These are phyloP conservation scores for Solanum tarapatanum DNA, from an alignment of 257 asterid genomes.

Conservation along the genomic window DNA sequence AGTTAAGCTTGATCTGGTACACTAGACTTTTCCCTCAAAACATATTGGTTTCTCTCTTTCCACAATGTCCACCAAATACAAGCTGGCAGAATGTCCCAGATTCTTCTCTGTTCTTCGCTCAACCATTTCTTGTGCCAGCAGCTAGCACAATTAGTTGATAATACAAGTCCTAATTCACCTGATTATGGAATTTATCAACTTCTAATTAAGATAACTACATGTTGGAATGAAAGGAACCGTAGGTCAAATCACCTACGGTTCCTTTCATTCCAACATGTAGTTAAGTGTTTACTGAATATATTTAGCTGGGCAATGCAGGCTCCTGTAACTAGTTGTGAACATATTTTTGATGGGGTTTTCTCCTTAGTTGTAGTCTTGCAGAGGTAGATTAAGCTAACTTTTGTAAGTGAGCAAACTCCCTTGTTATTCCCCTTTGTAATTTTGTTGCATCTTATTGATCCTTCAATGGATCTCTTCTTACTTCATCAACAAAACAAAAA, in stretches of 20 bases:
- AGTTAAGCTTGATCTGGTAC: not conserved
- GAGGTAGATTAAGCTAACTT: not conserved
- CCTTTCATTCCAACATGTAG: too few species aligned
- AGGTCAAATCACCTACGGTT: too few species aligned
- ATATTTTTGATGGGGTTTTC: not conserved
- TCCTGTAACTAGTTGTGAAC: not conserved
- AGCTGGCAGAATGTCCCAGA: not conserved
- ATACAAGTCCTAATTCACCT: not conserved
- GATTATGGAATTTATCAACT: not conserved
- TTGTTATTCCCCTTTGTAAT: not conserved
- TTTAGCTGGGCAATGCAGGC: not conserved
- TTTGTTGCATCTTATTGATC: not conserved
- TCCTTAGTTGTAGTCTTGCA: not conserved
- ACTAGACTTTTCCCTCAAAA: not conserved
- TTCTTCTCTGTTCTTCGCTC: not conserved
- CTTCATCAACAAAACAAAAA: not conserved
- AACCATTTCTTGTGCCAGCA: not conserved
- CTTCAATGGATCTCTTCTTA: not conserved
- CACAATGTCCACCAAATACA: not conserved
- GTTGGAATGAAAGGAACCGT: not conserved
- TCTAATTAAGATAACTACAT: not conserved
- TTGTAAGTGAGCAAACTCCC: not conserved
- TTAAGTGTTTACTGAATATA: not conserved
- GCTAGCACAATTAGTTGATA: not conserved
- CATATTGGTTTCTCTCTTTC: not conserved